Conservation (phyloP, 176 grass and related monocot species). For the Avena eriantha region DNA sequence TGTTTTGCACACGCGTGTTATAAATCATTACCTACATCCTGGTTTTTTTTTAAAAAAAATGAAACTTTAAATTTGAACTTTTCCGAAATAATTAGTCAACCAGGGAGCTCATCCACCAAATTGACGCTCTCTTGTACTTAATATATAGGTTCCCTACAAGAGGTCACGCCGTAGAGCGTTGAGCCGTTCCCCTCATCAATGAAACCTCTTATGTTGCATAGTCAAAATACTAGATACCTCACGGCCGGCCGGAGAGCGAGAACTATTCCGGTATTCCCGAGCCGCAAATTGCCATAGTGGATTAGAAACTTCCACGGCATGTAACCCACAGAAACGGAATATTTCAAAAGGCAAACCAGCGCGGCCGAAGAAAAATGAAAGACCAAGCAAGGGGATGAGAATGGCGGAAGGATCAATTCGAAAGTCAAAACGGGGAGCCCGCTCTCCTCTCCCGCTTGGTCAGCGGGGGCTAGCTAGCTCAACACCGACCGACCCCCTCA, state of each 20-base stretch:
- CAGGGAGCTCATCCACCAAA: too few species aligned
- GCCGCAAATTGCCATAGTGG: not conserved
- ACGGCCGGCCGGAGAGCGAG: too few species aligned
- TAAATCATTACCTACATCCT: too few species aligned
- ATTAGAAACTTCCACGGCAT: slow-evolving; percentile 20
- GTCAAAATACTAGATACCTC: not conserved
- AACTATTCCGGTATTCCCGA: not conserved
- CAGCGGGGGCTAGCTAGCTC: slow-evolving; percentile 30
- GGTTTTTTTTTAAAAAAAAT: too few species aligned
- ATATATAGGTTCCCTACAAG: too few species aligned
- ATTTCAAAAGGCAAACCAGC: slow-evolving; percentile 27
- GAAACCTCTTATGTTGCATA: not conserved
- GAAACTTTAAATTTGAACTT: too few species aligned
- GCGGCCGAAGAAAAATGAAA: not conserved
- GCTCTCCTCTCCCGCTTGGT: not conserved
- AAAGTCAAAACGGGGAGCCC: slow-evolving; percentile 32
- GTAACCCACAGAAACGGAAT: slow-evolving; percentile 26
- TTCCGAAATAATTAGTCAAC: too few species aligned
- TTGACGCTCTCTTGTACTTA: too few species aligned
- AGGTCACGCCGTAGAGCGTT: too few species aligned
- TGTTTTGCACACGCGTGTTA: too few species aligned
- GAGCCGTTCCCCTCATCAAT: too few species aligned
- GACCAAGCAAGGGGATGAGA: slow-evolving; percentile 2
- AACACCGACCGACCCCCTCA: slow-evolving; percentile 41
- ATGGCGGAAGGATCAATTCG: slow-evolving; percentile 1